Evolutionary conservation across 2,329 filamentous ascomycete species (phyloP), one percentile per base, ranked within the genome.

Genomic region (Cordyceps fumosorosea): DNA sequence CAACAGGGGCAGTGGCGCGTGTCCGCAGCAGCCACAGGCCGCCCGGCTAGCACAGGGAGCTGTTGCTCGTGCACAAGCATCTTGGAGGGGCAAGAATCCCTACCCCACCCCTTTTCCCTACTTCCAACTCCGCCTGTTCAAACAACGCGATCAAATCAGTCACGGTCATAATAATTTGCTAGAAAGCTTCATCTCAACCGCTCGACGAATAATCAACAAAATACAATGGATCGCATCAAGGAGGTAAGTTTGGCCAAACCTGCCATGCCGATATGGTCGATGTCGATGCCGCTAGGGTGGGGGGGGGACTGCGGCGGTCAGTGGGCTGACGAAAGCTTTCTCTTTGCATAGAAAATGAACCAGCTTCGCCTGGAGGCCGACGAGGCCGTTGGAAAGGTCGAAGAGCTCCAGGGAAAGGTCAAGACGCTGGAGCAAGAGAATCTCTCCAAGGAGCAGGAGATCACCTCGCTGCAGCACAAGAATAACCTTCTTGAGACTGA

Each of bases 401-500:
- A 97, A 75, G 93, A 98, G 80, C 86, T 96, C 69, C 87, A 95
- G 80, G 68, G 78, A 71, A 93, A 91, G 80, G 84, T 97, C 80
- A 98, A 97, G 84, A 77, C 80, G 60, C 85, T 98, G 67, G 93
- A 99, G 81, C 89, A 96, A 78, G 93, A 98, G 81, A 96, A 92
- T 77, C 84, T 96, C 66, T 84, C 89, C 75, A 98, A 98, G 83
- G 95, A 98, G 82, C 93, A 98, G 80, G 93, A 98, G 77, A 96
- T 98, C 78, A 96, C 90, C 68, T 98, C 95, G 60, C 86, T 98
- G 72, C 87, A 89, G 75, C 93, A 98, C 88, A 96, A 93, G 83
- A 97, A 96, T 81, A 86, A 87, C 72, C 83, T 96, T 65, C 89
- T 98, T 64, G 95, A 98, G 81, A 71, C 77, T 66, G 92, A 98